Evolutionary conservation across 2,329 filamentous ascomycete genomes (phyloP).

Genomic region (Kalaharituber pfeilii): DNA sequence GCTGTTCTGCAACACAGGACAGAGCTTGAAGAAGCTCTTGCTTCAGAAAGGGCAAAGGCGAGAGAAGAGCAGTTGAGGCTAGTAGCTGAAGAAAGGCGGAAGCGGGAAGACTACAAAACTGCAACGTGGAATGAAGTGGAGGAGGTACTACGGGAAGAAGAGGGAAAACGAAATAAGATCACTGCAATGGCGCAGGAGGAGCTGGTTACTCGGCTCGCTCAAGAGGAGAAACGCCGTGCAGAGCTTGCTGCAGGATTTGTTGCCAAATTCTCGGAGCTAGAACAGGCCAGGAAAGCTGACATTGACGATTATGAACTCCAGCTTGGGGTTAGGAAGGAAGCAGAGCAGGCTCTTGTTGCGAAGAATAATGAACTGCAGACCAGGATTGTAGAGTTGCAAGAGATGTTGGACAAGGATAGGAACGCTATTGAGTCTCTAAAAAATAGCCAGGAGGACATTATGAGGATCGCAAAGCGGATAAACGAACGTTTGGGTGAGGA

Average conservation of each 20-base stretch:
- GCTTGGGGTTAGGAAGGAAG: conserved; percentile 1
- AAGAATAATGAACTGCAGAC: conserved; percentile 9
- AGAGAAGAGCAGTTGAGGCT: neutral
- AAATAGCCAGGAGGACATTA: conserved; percentile 13
- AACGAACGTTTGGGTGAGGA: conserved; percentile 16
- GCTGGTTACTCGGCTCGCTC: conserved; percentile 5
- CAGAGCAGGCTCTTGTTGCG: neutral
- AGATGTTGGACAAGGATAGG: conserved; percentile 8
- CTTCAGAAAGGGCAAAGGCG: neutral
- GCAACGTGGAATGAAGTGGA: conserved; percentile 10
- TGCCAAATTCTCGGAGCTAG: conserved; percentile 10
- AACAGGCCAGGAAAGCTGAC: conserved; percentile 5
- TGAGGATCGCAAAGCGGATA: conserved; percentile 14
- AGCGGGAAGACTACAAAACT: conserved; percentile 8
- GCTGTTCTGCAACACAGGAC: conserved; percentile 3
- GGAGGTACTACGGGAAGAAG: conserved; percentile 6
- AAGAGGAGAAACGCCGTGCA: conserved; percentile 14
- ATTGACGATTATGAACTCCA: conserved; percentile 6
- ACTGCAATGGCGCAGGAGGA: conserved; percentile 9
- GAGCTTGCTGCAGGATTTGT: conserved; percentile 12
- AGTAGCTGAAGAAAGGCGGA: conserved; percentile 8
- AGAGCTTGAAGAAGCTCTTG: conserved; percentile 3
- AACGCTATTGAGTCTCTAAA: conserved; percentile 6
- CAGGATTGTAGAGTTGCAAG: conserved; percentile 4
- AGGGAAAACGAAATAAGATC: conserved; percentile 6